Conservation (phyloP, 257 asterid species). For the Cruciata laevipes region DNA sequence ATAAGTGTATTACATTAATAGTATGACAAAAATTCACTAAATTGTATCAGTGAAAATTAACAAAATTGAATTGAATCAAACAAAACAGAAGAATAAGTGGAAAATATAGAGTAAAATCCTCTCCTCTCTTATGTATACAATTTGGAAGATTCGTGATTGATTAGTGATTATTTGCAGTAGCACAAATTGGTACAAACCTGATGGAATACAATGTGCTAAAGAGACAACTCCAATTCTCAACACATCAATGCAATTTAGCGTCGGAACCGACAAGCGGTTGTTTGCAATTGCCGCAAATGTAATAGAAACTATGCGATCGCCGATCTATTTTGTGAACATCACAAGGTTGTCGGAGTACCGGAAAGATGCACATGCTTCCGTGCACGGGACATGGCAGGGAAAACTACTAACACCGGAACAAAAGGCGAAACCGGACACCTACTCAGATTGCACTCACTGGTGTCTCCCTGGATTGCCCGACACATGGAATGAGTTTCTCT, state of each 20-base stretch:
- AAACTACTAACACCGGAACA: conserved; percentile 49
- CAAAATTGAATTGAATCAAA: no score
- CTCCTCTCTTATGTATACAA: no score
- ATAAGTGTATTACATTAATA: no score
- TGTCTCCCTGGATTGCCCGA: conserved; percentile 82
- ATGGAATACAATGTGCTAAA: conserved; percentile 62
- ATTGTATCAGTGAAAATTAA: no score
- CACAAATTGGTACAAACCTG: conserved; percentile 67
- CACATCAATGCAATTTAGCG: conserved; percentile 46
- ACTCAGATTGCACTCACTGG: conserved; percentile 77
- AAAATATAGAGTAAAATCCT: no score
- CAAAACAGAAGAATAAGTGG: no score
- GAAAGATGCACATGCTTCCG: conserved; percentile 72
- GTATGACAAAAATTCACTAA: no score
- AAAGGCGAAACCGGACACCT: conserved; percentile 50
- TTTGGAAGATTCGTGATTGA: not conserved
- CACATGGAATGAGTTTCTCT: conserved; percentile 63
- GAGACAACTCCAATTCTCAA: conserved; percentile 61
- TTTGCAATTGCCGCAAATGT: conserved; percentile 44
- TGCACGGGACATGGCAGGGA: conserved; percentile 59
- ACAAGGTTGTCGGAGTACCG: conserved; percentile 61
- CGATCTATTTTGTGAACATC: conserved; percentile 47
- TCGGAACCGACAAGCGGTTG: conserved; percentile 52
- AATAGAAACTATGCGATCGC: conserved; percentile 37
- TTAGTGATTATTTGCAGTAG: conserved; percentile 33